These are phyloP conservation scores for Aspergillus bombycis DNA, from an alignment of 2,329 filamentous ascomycete genomes.

Conservation along the genomic window DNA sequence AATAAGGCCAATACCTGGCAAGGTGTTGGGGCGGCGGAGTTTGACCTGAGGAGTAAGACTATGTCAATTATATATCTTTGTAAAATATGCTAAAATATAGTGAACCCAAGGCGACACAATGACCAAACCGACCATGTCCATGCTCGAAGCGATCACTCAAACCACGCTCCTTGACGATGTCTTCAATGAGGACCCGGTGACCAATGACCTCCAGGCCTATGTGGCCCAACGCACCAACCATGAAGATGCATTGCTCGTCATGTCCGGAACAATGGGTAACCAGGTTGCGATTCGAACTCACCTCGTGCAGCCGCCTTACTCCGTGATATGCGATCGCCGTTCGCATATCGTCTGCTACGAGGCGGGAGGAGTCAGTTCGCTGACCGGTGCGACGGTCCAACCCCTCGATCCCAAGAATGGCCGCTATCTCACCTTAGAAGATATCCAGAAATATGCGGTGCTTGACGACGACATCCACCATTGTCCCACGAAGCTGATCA, in stretches of 20 bases:
- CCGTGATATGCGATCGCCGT: slow-evolving; percentile 76
- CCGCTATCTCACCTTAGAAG: slow-evolving; percentile 73
- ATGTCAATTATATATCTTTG: background rate
- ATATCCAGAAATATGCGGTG: slow-evolving; percentile 68
- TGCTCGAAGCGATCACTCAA: slow-evolving; percentile 77
- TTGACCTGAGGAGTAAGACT: slow-evolving; percentile 56
- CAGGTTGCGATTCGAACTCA: slow-evolving; percentile 80
- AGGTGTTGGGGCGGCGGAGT: slow-evolving; percentile 56
- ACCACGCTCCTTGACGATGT: slow-evolving; percentile 84
- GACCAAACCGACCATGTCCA: slow-evolving; percentile 76
- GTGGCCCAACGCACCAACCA: slow-evolving; percentile 75
- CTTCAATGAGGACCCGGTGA: slow-evolving; percentile 77
- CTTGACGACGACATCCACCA: slow-evolving; percentile 70
- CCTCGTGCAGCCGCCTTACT: slow-evolving; percentile 76
- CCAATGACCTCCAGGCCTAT: slow-evolving; percentile 72
- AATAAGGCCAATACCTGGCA: slow-evolving; percentile 39
- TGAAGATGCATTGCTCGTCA: slow-evolving; percentile 75
- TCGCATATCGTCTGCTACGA: slow-evolving; percentile 73
- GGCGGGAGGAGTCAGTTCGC: slow-evolving; percentile 68
- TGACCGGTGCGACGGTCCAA: slow-evolving; percentile 72
- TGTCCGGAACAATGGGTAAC: slow-evolving; percentile 94
- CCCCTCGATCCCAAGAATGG: slow-evolving; percentile 71
- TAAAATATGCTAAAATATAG: slow-evolving; percentile 3
- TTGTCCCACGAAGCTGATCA: slow-evolving; percentile 80
- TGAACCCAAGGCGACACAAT: slow-evolving; percentile 62